These are phyloP conservation scores for Kwoniella dendrophila DNA, from an alignment of 768 basidiomycete species.

Conservation along the genomic window DNA sequence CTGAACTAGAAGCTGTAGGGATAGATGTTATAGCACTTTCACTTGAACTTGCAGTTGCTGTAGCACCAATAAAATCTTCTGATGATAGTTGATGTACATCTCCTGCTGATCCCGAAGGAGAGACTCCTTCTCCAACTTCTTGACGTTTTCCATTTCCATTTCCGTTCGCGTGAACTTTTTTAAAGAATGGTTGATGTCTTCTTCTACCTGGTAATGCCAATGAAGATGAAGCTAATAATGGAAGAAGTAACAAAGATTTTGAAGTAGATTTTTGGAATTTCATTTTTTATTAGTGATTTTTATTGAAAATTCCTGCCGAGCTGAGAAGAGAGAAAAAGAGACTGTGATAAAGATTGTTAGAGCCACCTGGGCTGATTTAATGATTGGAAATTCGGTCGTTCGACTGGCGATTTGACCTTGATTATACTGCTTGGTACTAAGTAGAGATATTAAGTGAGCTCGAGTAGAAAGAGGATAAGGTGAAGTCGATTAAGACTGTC, in stretches of 20 bases:
- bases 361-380: conserved; percentile 40
- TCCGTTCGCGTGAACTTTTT: conserved; percentile 33
- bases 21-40: neutral
- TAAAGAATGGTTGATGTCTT: conserved; percentile 9
- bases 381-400: neutral
- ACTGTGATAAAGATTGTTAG: conserved; percentile 15
- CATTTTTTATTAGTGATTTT: conserved; percentile 9
- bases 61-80: neutral
- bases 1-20: neutral
- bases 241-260: conserved; percentile 35
- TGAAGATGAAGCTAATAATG: conserved; percentile 32
- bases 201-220: conserved; percentile 30
- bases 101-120: conserved; percentile 14
- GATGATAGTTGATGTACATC: conserved; percentile 7
- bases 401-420: conserved; percentile 20
- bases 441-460: too few species aligned
- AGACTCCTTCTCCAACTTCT: conserved; percentile 10
- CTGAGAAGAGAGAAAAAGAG: neutral
- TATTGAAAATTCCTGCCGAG: neutral
- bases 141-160: conserved; percentile 27
- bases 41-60: conserved; percentile 1
- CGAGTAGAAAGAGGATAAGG: neutral
- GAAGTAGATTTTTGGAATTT: conserved; percentile 20
- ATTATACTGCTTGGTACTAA: neutral
- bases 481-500: conserved; percentile 13